Percentiles rank a stretch among this genome's conserved stretches.
Evolutionary conservation across 139 green algal genomes (phyloP).

Genomic region (Asterochloris erici): DNA sequence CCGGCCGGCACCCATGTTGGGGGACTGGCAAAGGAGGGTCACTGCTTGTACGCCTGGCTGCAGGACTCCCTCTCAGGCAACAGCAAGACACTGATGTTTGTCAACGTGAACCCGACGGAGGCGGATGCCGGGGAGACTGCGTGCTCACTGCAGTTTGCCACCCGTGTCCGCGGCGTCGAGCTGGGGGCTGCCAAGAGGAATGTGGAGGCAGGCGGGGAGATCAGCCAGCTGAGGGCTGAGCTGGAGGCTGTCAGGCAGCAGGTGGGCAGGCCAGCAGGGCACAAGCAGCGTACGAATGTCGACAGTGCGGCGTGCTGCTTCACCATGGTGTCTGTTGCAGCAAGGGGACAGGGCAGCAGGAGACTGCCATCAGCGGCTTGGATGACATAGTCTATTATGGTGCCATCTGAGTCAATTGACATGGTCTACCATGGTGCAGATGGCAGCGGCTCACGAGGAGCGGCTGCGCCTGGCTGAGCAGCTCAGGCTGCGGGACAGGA

Average conservation of each 20-base stretch:
- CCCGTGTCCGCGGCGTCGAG: conserved; percentile 77
- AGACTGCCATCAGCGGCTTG: neutral
- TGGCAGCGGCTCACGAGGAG: conserved; percentile 3
- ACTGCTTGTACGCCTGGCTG: neutral
- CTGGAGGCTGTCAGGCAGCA: conserved; percentile 7
- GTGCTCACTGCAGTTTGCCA: conserved; percentile 85
- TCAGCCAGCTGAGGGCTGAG: conserved; percentile 3
- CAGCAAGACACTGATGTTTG: conserved; percentile 89
- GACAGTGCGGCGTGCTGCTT: neutral
- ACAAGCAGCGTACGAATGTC: neutral
- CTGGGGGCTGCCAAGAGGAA: conserved; percentile 57
- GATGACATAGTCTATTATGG: too few species aligned
- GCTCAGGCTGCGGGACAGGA: neutral
- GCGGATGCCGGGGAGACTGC: conserved; percentile 53
- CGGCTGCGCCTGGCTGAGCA: conserved; percentile 8
- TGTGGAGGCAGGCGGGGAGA: conserved; percentile 18
- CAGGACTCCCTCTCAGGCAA: conserved; percentile 75
- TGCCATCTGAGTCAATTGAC: too few species aligned
- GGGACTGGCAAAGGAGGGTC: too few species aligned
- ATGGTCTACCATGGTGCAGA: neutral
- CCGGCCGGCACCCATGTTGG: too few species aligned
- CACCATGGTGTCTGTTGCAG: neutral
- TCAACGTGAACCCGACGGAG: conserved; percentile 76
- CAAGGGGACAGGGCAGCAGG: neutral
- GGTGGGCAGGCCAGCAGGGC: neutral